phyloP scores from a whole-genome alignment of 345 rosid genomes.

The Arabidopsis arenosa region DNA sequence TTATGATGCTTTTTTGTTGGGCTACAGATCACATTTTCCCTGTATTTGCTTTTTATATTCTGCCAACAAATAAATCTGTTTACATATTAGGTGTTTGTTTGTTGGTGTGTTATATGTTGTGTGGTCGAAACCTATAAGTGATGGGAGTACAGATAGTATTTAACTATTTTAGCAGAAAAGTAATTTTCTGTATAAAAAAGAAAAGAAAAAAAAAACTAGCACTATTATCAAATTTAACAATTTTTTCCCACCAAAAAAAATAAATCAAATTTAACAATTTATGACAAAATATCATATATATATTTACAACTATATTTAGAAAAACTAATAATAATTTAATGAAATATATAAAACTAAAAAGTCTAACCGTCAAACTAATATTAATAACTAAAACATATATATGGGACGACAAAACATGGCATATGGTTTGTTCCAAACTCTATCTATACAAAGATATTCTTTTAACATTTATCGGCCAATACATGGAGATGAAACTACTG shows the following conservation, averaged over 20 bases:
- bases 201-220: neutral
- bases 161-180: neutral
- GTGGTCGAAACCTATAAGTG: slow-evolving; percentile 19
- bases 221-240: neutral
- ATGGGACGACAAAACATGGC: slow-evolving; percentile 22
- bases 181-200: neutral
- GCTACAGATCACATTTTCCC: slow-evolving; percentile 33
- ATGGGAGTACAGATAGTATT: neutral
- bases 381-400: too few species aligned
- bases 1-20: slow-evolving; percentile 36
- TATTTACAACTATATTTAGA: neutral
- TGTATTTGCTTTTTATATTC: slow-evolving; percentile 6
- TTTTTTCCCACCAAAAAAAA: neutral
- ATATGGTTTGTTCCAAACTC: slow-evolving; percentile 31
- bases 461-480: neutral
- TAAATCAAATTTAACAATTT: neutral
- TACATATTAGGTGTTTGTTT: slow-evolving; percentile 30
- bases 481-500: slow-evolving; percentile 31
- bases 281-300: neutral
- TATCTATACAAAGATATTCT: neutral
- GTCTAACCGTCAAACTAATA: neutral
- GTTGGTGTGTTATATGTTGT: neutral
- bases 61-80: slow-evolving; percentile 21
- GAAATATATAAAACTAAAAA: neutral
- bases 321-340: neutral